Percentiles rank a stretch among this genome's conserved stretches.
phyloP scores from a whole-genome alignment of 768 basidiomycete genomes.

The Mycena maculata region DNA sequence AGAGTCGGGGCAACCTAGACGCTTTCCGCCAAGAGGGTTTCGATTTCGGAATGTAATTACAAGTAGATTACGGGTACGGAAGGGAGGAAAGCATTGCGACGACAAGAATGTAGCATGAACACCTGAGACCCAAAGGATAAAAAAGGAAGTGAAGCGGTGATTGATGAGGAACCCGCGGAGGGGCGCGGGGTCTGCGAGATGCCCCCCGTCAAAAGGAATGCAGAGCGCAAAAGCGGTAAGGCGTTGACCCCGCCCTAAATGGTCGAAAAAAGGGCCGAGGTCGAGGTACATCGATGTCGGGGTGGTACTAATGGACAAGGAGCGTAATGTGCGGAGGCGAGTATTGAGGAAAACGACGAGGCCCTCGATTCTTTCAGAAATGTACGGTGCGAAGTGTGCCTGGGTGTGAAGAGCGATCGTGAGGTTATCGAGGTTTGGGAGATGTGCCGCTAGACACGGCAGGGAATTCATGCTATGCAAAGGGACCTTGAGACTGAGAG shows the following conservation, averaged over 20 bases:
- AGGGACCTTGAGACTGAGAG: constrained; percentile 54
- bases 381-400: constrained; percentile 40
- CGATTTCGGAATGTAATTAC: constrained; percentile 72
- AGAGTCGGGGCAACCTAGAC: constrained; percentile 71
- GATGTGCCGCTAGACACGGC: constrained; percentile 39
- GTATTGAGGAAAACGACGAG: constrained; percentile 60
- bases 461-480: constrained; percentile 49
- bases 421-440: constrained; percentile 51
- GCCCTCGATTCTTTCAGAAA: constrained; percentile 52
- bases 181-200: constrained; percentile 48
- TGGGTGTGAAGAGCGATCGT: constrained; percentile 51
- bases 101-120: too few species aligned
- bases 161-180: constrained; percentile 51
- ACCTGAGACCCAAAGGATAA: too few species aligned
- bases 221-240: constrained; percentile 53
- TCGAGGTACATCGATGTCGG: constrained; percentile 52
- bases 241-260: constrained; percentile 52
- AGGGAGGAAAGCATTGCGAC: too few species aligned
- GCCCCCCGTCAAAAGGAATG: constrained; percentile 58
- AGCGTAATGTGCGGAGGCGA: constrained; percentile 52
- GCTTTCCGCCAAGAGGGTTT: constrained; percentile 87
- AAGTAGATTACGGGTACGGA: too few species aligned
- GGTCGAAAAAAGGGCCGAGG: constrained; percentile 50
- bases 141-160: constrained; percentile 47
- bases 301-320: constrained; percentile 51